These are phyloP conservation scores for Pichia pseudocactophila DNA, from an alignment of 805 yeast species.

Conservation along the genomic window DNA sequence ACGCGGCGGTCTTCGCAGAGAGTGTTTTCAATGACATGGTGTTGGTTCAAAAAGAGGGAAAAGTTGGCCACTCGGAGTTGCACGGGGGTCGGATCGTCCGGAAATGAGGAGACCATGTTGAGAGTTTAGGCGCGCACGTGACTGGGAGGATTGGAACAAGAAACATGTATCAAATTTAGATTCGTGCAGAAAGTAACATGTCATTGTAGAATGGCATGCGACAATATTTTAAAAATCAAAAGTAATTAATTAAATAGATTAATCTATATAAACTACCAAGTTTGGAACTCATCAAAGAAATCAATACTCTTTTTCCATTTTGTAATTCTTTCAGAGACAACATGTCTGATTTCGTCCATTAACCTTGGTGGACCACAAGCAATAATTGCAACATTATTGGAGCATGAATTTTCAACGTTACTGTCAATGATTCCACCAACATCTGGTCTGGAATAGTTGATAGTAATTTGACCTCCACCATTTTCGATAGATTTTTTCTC, in stretches of 20 bases:
- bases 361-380: conserved; percentile 40
- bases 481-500: not conserved
- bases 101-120: too few species aligned
- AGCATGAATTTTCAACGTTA: conserved; percentile 28
- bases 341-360: conserved; percentile 43
- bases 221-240: too few species aligned
- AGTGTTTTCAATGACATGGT: conserved; percentile 29
- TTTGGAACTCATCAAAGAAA: conserved; percentile 65
- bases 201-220: too few species aligned
- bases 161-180: not conserved
- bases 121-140: too few species aligned
- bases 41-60: not conserved
- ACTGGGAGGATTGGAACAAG: not conserved
- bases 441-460: conserved; percentile 35
- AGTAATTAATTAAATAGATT: too few species aligned
- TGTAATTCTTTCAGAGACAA: conserved; percentile 35
- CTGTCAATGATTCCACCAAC: conserved; percentile 24
- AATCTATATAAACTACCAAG: too few species aligned
- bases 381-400: conserved; percentile 33
- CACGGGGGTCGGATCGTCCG: too few species aligned
- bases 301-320: conserved; percentile 44
- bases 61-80: too few species aligned
- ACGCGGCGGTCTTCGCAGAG: conserved; percentile 55
- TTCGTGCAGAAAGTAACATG: too few species aligned
- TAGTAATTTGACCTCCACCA: conserved; percentile 18